These are phyloP conservation scores for Colletotrichum sp. DNA, from an alignment of 2,329 filamentous ascomycete species.

Conservation along the genomic window DNA sequence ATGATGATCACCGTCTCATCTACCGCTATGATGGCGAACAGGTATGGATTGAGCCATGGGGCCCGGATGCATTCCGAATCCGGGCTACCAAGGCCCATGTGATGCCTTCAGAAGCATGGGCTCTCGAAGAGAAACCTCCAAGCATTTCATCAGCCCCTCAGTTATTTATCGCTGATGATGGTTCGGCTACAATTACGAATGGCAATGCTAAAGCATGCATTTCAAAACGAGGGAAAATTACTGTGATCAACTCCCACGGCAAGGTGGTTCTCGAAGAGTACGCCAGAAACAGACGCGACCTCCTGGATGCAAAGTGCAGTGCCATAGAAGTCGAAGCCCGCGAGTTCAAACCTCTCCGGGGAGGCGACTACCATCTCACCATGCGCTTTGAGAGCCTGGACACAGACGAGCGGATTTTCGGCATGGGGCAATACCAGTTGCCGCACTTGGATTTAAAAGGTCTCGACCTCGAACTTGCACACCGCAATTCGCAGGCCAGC, in stretches of 20 bases:
- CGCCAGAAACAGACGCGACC: conserved; percentile 26
- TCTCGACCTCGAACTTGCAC: conserved; percentile 62
- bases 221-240: background rate
- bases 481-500: conserved; percentile 66
- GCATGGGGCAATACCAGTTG: conserved; percentile 72
- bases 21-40: conserved; percentile 45
- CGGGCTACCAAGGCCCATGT: conserved; percentile 44
- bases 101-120: background rate
- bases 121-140: background rate
- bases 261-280: conserved; percentile 35
- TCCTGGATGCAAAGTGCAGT: conserved; percentile 58
- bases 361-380: conserved; percentile 57
- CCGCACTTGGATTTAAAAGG: conserved; percentile 63
- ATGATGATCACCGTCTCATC: background rate
- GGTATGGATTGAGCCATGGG: conserved; percentile 40
- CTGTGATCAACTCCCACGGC: conserved; percentile 25
- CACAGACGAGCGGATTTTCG: conserved; percentile 60
- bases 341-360: conserved; percentile 55
- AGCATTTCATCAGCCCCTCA: background rate
- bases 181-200: background rate
- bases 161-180: background rate
- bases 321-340: conserved; percentile 58
- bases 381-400: conserved; percentile 58
- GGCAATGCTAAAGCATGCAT: background rate
- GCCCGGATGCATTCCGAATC: conserved; percentile 47